Evolutionary conservation across 2,329 filamentous ascomycete species (phyloP).

Genomic region (Ceratocystis diversiconidia): DNA sequence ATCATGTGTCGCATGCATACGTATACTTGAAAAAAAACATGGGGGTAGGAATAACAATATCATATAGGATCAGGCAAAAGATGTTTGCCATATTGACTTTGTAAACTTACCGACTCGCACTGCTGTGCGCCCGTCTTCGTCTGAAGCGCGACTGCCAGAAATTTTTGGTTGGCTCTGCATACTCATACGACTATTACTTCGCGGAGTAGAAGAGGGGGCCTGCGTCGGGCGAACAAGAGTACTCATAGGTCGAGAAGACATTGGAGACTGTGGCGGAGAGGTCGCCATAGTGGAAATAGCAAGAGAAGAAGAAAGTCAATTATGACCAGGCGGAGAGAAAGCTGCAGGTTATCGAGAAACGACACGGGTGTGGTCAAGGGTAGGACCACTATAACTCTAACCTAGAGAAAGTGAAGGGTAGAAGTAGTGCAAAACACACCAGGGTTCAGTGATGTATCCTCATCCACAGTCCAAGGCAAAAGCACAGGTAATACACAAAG

Average conservation of each 20-base stretch:
- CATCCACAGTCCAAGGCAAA: not conserved
- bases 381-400: not conserved
- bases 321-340: not conserved
- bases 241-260: conserved; percentile 58
- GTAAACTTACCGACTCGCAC: conserved; percentile 82
- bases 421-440: not conserved
- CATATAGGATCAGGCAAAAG: not conserved
- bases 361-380: not conserved
- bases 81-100: conserved; percentile 11
- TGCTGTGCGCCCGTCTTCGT: conserved; percentile 79
- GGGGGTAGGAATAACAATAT: conserved; percentile 1
- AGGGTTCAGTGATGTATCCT: not conserved
- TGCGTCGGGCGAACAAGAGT: conserved; percentile 53
- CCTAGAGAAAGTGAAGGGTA: not conserved
- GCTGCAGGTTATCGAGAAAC: not conserved
- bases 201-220: conserved; percentile 30
- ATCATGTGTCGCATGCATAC: not conserved
- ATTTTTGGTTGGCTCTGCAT: conserved; percentile 61
- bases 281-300: conserved; percentile 38
- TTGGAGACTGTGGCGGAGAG: conserved; percentile 56
- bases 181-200: conserved; percentile 77
- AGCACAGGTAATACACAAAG: not conserved
- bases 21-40: not conserved
- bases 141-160: conserved; percentile 66
- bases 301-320: not conserved